Conservation (phyloP, 176 grass and related monocot species). For the Avena eriantha region DNA sequence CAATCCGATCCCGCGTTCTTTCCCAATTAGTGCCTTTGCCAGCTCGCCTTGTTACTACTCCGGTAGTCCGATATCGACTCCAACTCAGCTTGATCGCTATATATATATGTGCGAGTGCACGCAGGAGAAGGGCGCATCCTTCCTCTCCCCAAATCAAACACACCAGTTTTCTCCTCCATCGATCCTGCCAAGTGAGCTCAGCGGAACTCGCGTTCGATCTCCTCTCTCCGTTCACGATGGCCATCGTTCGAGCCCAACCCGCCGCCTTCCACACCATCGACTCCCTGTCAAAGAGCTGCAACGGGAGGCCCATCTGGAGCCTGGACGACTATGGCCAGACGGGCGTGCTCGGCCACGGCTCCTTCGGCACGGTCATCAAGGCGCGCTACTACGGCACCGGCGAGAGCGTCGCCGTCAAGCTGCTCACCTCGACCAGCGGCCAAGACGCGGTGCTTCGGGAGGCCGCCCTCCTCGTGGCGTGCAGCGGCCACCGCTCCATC, state of each 20-base stretch:
- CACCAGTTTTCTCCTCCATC: not conserved
- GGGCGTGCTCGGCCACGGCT: slow-evolving; percentile 19
- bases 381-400: slow-evolving; percentile 34
- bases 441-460: not conserved
- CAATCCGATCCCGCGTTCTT: not conserved
- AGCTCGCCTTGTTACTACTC: not conserved
- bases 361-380: slow-evolving; percentile 27
- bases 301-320: not conserved
- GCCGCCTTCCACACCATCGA: not conserved
- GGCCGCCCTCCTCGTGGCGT: slow-evolving; percentile 28
- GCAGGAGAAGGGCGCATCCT: not conserved
- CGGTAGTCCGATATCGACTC: not conserved
- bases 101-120: not conserved
- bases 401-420: slow-evolving; percentile 51
- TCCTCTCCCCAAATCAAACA: not conserved
- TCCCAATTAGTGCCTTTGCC: not conserved
- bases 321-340: slow-evolving; percentile 14
- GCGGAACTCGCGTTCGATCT: not conserved
- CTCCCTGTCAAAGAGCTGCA: not conserved
- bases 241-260: not conserved
- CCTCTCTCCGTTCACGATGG: not conserved
- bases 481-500: slow-evolving; percentile 41
- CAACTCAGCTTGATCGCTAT: not conserved
- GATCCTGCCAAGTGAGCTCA: not conserved
- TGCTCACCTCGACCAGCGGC: not conserved